A percentile compares a stretch with the other conserved stretches of the same genome.
Conservation (phyloP, 1,139 yeast genomes). For the Saccharomycopsis hybrid region DNA sequence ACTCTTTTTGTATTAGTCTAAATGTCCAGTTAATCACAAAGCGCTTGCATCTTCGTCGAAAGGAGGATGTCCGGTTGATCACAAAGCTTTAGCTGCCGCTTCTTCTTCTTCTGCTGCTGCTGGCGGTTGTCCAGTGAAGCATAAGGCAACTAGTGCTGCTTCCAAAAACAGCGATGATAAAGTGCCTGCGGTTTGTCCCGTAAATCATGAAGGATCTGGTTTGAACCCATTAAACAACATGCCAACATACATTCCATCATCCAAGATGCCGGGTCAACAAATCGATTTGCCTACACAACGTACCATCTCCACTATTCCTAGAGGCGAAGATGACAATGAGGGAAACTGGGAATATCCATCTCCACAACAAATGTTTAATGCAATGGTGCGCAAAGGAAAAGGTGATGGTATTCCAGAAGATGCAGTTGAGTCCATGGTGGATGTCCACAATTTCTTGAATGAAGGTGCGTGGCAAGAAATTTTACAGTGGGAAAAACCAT, state of each 20-base stretch:
- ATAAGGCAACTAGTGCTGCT: conserved; percentile 2
- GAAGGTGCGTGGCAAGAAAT: conserved; percentile 99
- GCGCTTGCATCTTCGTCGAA: conserved; percentile 21
- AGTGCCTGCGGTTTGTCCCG: conserved; percentile 30
- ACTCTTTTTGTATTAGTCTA: conserved; percentile 23
- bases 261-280: conserved; percentile 75
- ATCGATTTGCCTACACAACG: conserved; percentile 74
- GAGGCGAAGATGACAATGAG: conserved; percentile 57
- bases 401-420: conserved; percentile 80
- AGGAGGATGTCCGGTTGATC: conserved; percentile 22
- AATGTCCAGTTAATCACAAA: conserved; percentile 43
- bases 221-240: conserved; percentile 82
- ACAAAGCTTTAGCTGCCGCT: conserved; percentile 17
- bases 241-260: conserved; percentile 67
- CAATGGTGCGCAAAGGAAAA: conserved; percentile 92
- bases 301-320: conserved; percentile 79
- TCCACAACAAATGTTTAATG: conserved; percentile 98
- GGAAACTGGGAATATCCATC: conserved; percentile 96
- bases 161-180: neutral
- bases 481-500: conserved; percentile 74
- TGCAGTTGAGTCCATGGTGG: conserved; percentile 96
- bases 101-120: conserved; percentile 25
- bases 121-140: conserved; percentile 18
- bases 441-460: conserved; percentile 89
- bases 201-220: conserved; percentile 29